Percentiles rank a stretch among this genome's conserved stretches.
phyloP scores from a whole-genome alignment of 306 rosid species.

The Senna tora region DNA sequence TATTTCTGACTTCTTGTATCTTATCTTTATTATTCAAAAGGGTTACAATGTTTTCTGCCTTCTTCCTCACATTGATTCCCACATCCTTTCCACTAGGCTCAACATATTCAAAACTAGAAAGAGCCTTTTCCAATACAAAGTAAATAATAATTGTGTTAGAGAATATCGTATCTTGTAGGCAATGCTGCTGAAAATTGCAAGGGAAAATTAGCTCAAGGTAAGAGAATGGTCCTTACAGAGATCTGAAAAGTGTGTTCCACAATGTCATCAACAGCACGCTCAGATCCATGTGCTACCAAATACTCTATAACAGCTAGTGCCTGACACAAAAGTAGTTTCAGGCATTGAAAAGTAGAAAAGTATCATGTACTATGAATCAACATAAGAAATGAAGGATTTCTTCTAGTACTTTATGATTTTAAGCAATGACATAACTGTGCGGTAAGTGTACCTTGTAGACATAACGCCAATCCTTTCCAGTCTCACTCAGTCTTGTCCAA shows the following conservation, averaged over 20 bases:
- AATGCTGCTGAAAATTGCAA: constrained; percentile 37
- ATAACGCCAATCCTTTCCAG: constrained; percentile 97
- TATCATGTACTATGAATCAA: constrained; percentile 17
- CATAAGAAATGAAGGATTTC: constrained; percentile 21
- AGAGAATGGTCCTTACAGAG: constrained; percentile 59
- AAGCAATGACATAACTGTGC: constrained; percentile 10
- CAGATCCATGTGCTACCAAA: constrained; percentile 91
- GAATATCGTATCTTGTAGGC: constrained; percentile 16
- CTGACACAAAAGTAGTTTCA: constrained; percentile 56
- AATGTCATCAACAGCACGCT: constrained; percentile 98
- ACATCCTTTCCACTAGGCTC: constrained; percentile 96
- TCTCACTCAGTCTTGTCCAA: constrained; percentile 92
- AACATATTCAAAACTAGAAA: constrained; percentile 92
- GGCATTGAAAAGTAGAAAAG: constrained; percentile 34
- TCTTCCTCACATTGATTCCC: constrained; percentile 97
- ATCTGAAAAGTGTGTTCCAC: constrained; percentile 97
- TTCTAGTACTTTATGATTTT: constrained; percentile 4
- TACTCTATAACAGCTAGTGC: constrained; percentile 97
- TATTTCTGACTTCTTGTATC: constrained; percentile 85
- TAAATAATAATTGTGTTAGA: constrained; percentile 33
- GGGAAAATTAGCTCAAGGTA: constrained; percentile 24
- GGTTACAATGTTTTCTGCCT: constrained; percentile 74
- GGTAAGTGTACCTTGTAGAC: constrained; percentile 83
- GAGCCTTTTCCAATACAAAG: constrained; percentile 65
- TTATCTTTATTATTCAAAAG: constrained; percentile 91